Evolutionary conservation across 78 protist species (phyloP).

Genomic region (Emiliania huxleyi): DNA sequence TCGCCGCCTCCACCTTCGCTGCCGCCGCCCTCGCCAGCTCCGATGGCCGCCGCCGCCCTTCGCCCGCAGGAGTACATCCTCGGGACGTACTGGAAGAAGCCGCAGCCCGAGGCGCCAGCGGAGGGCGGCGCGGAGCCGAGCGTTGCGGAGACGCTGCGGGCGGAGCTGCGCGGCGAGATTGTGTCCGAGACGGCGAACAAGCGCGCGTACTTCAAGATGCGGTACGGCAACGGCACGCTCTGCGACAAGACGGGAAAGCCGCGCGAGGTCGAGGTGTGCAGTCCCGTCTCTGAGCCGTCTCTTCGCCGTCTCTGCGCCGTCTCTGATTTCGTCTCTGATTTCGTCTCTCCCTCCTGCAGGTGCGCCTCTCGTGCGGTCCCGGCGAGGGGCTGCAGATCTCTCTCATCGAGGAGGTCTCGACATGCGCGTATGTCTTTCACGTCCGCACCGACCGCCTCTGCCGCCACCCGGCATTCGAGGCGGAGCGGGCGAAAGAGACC

Average conservation of each 20-base stretch:
- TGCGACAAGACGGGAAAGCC: neutral
- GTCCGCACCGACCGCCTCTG: neutral
- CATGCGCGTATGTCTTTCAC: neutral
- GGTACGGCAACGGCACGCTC: slow-evolving; percentile 1
- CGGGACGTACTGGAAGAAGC: neutral
- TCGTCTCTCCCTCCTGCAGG: too few species aligned
- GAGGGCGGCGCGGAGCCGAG: neutral
- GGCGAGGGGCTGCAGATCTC: neutral
- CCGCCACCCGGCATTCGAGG: neutral
- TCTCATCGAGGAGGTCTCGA: neutral
- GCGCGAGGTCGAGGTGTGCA: neutral
- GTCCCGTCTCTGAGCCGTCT: too few species aligned
- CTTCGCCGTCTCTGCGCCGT: too few species aligned
- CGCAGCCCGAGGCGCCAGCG: neutral
- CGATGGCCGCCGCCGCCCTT: too few species aligned
- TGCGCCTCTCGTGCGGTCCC: neutral
- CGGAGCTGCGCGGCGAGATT: neutral
- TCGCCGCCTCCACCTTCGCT: too few species aligned
- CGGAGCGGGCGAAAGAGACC: neutral
- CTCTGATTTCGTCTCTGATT: too few species aligned
- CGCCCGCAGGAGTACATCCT: neutral
- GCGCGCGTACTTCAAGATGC: neutral
- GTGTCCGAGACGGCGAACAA: neutral
- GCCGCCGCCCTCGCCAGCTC: too few species aligned
- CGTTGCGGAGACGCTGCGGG: neutral